Conservation (phyloP, 2,329 filamentous ascomycete species). For the Colletotrichum ledebouriae region DNA sequence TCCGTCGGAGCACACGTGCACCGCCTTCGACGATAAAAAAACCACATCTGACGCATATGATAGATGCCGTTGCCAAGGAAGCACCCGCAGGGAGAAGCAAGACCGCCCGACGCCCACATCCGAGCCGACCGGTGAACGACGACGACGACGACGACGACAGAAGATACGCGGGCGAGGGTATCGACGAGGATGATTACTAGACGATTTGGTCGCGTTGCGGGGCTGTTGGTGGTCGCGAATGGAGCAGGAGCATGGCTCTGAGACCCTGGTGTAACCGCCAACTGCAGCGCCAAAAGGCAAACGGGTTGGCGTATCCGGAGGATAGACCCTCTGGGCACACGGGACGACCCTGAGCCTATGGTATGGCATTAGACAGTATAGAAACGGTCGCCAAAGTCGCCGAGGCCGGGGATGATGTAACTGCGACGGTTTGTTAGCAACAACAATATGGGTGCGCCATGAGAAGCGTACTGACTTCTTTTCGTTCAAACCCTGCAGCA, state of each 20-base stretch:
- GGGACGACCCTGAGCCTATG: not conserved
- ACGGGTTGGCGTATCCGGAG: not conserved
- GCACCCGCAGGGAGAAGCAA: slow-evolving; percentile 43
- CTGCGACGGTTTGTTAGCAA: slow-evolving; percentile 66
- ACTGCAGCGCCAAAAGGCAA: not conserved
- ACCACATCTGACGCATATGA: slow-evolving; percentile 5
- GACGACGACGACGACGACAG: slow-evolving; percentile 62
- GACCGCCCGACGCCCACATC: slow-evolving; percentile 31
- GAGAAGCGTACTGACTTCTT: slow-evolving; percentile 82
- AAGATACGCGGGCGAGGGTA: slow-evolving; percentile 66
- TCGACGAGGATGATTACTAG: slow-evolving; percentile 71
- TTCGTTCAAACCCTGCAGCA: slow-evolving; percentile 83
- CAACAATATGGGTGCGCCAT: slow-evolving; percentile 41
- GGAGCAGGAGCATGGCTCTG: too few species aligned
- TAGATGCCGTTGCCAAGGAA: slow-evolving; percentile 66
- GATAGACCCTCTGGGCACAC: not conserved
- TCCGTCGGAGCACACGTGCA: not conserved
- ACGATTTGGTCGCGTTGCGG: not conserved
- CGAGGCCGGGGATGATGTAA: slow-evolving; percentile 94
- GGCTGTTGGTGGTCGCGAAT: too few species aligned
- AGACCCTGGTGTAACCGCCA: not conserved
- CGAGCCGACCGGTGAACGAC: slow-evolving; percentile 50
- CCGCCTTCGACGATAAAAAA: not conserved
- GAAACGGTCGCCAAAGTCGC: slow-evolving; percentile 95
- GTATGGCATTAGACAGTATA: slow-evolving; percentile 79